phyloP scores from a whole-genome alignment of 495 filamentous ascomycete species.

The Trichoderma asperelloides region DNA sequence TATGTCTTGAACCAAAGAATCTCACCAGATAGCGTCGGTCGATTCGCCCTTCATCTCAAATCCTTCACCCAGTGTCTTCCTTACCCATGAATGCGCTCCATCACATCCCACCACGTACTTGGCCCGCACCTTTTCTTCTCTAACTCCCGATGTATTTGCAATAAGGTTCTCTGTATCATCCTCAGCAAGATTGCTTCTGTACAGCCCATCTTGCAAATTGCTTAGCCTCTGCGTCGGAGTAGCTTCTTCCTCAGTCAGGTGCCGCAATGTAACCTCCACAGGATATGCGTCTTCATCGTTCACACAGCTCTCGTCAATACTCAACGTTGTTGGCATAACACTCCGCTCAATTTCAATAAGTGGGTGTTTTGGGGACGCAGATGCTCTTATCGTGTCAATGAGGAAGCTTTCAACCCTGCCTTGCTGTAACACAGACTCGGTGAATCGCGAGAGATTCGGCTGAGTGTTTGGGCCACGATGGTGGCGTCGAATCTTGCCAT shows the following conservation, averaged over 20 bases:
- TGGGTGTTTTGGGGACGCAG: constrained; percentile 26
- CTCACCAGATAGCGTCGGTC: constrained; percentile 52
- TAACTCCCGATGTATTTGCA: constrained; percentile 26
- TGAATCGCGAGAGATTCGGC: constrained; percentile 41
- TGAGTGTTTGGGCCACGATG: constrained; percentile 43
- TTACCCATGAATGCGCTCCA: constrained; percentile 54
- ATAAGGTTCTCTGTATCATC: constrained; percentile 51
- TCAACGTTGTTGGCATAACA: constrained; percentile 37
- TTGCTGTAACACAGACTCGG: constrained; percentile 47
- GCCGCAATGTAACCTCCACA: constrained; percentile 38
- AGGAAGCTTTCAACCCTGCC: constrained; percentile 50
- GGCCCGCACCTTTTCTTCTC: constrained; percentile 33
- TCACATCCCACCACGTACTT: constrained; percentile 65
- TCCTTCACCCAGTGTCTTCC: constrained; percentile 42
- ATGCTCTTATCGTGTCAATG: constrained; percentile 38
- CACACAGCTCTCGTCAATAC: constrained; percentile 31
- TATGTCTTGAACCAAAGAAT: background rate
- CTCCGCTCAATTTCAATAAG: constrained; percentile 41
- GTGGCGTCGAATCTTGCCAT: constrained; percentile 45
- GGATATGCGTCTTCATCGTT: constrained; percentile 44
- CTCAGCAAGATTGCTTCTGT: constrained; percentile 37
- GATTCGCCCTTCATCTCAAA: constrained; percentile 52
- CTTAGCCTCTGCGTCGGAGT: constrained; percentile 32
- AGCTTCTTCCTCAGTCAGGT: constrained; percentile 36
- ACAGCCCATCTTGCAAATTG: constrained; percentile 36